These are phyloP conservation scores for Pyrenula massariospora DNA, from an alignment of 495 filamentous ascomycete species.

Conservation along the genomic window DNA sequence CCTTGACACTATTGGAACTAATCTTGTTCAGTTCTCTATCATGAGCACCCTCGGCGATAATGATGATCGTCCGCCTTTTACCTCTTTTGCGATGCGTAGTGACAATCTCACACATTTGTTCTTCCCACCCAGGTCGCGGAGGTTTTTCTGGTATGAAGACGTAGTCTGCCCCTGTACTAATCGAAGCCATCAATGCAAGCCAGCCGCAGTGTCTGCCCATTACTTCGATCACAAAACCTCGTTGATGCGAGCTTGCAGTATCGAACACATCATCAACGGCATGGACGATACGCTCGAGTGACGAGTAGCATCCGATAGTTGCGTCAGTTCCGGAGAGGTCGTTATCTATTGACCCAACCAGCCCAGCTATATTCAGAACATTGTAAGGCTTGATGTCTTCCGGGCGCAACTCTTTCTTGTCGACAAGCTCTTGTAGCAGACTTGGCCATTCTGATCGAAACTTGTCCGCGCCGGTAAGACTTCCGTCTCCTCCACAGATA, in stretches of 20 bases:
- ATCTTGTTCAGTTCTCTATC: slow-evolving; percentile 82
- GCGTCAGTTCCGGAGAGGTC: slow-evolving; percentile 95
- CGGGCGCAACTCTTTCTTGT: slow-evolving; percentile 50
- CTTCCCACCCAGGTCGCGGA: slow-evolving; percentile 73
- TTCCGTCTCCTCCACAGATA: slow-evolving; percentile 95
- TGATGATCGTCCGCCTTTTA: slow-evolving; percentile 95
- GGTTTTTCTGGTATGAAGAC: slow-evolving; percentile 96
- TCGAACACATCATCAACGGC: slow-evolving; percentile 94
- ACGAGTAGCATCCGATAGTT: slow-evolving; percentile 95
- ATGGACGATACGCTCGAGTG: slow-evolving; percentile 82
- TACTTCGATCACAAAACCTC: slow-evolving; percentile 96
- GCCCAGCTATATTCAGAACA: slow-evolving; percentile 86
- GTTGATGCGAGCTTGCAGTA: slow-evolving; percentile 90
- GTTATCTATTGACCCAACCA: slow-evolving; percentile 97
- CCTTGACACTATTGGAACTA: slow-evolving; percentile 65
- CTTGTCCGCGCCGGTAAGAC: slow-evolving; percentile 88
- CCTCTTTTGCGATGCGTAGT: slow-evolving; percentile 77
- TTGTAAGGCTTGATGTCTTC: slow-evolving; percentile 61
- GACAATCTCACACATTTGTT: slow-evolving; percentile 78
- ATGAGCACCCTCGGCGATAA: slow-evolving; percentile 89
- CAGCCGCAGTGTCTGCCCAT: slow-evolving; percentile 99
- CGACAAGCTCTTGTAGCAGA: slow-evolving; percentile 71
- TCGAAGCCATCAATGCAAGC: slow-evolving; percentile 93
- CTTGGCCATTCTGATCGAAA: slow-evolving; percentile 88
- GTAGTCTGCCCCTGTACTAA: slow-evolving; percentile 92